phyloP scores from a whole-genome alignment of 768 basidiomycete genomes.

The Exsudoporus frostii region DNA sequence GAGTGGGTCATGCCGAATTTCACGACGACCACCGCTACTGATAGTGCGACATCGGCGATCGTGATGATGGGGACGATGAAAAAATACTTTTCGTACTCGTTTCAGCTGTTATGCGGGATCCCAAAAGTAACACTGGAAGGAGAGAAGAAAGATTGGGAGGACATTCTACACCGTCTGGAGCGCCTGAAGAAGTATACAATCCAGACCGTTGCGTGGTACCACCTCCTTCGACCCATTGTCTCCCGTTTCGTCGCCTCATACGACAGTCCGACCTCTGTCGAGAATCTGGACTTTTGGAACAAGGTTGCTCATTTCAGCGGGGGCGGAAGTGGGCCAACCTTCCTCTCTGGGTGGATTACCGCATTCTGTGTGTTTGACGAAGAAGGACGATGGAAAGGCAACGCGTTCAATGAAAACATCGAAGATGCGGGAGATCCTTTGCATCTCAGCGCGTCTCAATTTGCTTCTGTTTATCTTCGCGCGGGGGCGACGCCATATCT shows the following conservation, averaged over 20 bases:
- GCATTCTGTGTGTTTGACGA: background rate
- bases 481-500: background rate
- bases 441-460: background rate
- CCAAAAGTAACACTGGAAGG: constrained; percentile 1
- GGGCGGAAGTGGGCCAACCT: background rate
- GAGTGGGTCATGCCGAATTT: background rate
- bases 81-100: constrained; percentile 12
- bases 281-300: constrained; percentile 20
- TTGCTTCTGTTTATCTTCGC: background rate
- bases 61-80: background rate
- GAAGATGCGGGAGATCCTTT: background rate
- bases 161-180: constrained; percentile 35
- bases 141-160: constrained; percentile 31
- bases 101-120: background rate
- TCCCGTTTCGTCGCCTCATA: constrained; percentile 27
- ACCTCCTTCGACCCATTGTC: constrained; percentile 28
- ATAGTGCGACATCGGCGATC: background rate
- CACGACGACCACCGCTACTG: background rate
- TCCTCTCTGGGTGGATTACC: background rate
- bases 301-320: background rate
- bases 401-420: background rate
- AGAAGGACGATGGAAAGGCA: background rate
- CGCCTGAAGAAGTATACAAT: constrained; percentile 35
- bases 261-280: constrained; percentile 15
- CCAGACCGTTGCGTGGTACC: constrained; percentile 19